phyloP scores from a whole-genome alignment of 2,329 filamentous ascomycete genomes.

The Colletotrichum sp. region DNA sequence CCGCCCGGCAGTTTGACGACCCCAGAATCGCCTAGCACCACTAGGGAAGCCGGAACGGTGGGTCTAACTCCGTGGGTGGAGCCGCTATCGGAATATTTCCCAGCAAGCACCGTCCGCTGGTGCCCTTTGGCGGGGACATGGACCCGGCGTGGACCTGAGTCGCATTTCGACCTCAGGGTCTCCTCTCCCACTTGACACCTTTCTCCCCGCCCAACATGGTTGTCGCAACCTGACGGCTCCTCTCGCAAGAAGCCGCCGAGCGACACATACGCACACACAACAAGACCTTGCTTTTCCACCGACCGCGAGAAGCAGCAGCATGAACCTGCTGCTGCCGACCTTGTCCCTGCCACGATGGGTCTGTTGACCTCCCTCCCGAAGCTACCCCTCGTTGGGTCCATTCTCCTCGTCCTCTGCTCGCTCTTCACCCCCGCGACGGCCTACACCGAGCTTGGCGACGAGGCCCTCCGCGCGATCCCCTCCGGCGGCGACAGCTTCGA shows the following conservation, averaged over 20 bases:
- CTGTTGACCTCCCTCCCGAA: slow-evolving; percentile 12
- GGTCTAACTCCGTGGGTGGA: slow-evolving; percentile 5
- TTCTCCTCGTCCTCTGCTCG: slow-evolving; percentile 23
- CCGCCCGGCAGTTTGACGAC: not conserved
- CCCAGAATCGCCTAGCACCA: not conserved
- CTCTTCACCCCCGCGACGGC: slow-evolving; percentile 34
- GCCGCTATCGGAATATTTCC: slow-evolving; percentile 14
- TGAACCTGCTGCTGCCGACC: slow-evolving; percentile 14
- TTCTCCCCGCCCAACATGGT: not conserved
- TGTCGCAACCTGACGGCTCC: not conserved
- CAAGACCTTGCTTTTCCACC: not conserved
- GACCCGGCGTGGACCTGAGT: slow-evolving; percentile 13
- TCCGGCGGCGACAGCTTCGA: slow-evolving; percentile 79
- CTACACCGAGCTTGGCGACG: slow-evolving; percentile 71
- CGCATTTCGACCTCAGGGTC: slow-evolving; percentile 1
- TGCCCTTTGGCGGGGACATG: slow-evolving; percentile 1
- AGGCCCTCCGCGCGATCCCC: slow-evolving; percentile 74
- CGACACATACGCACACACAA: not conserved
- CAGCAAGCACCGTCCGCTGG: slow-evolving; percentile 8
- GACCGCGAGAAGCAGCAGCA: slow-evolving; percentile 2
- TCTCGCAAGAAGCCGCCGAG: slow-evolving; percentile 4
- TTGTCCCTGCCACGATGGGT: slow-evolving; percentile 15
- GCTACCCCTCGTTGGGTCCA: slow-evolving; percentile 20
- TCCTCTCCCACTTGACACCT: not conserved
- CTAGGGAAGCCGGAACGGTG: not conserved